Percentiles rank a stretch among this genome's conserved stretches.
These are phyloP conservation scores for Talaromyces liani DNA, from an alignment of 495 filamentous ascomycete species.

Conservation along the genomic window DNA sequence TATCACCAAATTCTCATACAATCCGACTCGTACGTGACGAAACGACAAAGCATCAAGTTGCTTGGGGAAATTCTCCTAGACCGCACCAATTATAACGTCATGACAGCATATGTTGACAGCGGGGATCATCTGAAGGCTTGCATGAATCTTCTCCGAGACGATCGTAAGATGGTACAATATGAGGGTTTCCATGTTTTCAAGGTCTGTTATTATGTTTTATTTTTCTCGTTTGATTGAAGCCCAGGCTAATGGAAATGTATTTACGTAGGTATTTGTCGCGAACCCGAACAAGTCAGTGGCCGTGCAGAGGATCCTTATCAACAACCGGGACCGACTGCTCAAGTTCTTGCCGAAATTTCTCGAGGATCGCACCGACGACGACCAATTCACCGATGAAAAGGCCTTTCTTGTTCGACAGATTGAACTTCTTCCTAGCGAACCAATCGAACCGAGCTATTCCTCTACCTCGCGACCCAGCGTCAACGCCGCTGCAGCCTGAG, in stretches of 20 bases:
- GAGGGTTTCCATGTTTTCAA: constrained; percentile 99
- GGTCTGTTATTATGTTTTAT: constrained; percentile 34
- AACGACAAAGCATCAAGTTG: constrained; percentile 95
- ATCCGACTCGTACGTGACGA: constrained; percentile 94
- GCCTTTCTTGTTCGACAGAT: constrained; percentile 95
- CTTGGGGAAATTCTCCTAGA: constrained; percentile 93
- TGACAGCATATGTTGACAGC: constrained; percentile 93
- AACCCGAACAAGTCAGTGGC: constrained; percentile 92
- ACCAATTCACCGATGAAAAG: constrained; percentile 97
- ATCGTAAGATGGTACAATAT: constrained; percentile 97
- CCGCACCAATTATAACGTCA: constrained; percentile 92
- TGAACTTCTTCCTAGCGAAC: constrained; percentile 62
- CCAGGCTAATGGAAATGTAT: constrained; percentile 17
- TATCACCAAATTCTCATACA: constrained; percentile 87
- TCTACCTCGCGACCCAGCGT: constrained; percentile 22
- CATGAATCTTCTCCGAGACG: constrained; percentile 93
- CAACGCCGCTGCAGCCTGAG: constrained; percentile 25
- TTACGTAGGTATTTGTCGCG: constrained; percentile 79
- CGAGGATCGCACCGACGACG: constrained; percentile 92
- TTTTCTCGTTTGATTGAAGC: background rate
- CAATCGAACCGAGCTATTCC: constrained; percentile 42
- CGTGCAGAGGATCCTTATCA: constrained; percentile 89
- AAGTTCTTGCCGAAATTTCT: constrained; percentile 86
- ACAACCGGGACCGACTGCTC: constrained; percentile 86
- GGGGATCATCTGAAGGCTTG: constrained; percentile 94